Conservation (phyloP, 2,329 filamentous ascomycete genomes). For the Pseudogymnoascus sp. region DNA sequence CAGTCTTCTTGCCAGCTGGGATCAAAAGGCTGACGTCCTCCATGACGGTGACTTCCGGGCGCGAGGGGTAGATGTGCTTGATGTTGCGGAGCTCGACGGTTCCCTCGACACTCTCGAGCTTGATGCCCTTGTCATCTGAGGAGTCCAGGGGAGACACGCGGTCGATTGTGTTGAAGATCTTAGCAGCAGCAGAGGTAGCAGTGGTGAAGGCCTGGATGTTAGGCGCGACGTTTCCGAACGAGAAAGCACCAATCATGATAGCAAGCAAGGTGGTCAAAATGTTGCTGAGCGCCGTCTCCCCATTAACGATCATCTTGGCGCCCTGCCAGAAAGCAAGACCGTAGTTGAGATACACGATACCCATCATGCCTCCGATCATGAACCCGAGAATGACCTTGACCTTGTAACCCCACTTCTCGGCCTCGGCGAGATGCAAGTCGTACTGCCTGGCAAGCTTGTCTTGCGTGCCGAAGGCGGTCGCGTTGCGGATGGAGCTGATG, state of each 20-base stretch:
- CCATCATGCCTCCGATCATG: slow-evolving; percentile 80
- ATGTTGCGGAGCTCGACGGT: slow-evolving; percentile 72
- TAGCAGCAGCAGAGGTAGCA: slow-evolving; percentile 72
- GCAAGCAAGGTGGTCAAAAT: slow-evolving; percentile 82
- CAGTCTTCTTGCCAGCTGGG: slow-evolving; percentile 84
- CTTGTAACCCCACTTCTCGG: slow-evolving; percentile 67
- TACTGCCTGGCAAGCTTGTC: slow-evolving; percentile 85
- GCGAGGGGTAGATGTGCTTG: slow-evolving; percentile 89
- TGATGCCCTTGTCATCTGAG: slow-evolving; percentile 59
- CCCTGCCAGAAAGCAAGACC: slow-evolving; percentile 85
- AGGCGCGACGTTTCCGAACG: slow-evolving; percentile 77
- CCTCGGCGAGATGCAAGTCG: slow-evolving; percentile 61
- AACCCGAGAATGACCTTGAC: slow-evolving; percentile 63
- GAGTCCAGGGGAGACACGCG: slow-evolving; percentile 77
- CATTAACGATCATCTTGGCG: slow-evolving; percentile 60
- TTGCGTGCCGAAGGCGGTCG: slow-evolving; percentile 87
- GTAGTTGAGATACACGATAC: slow-evolving; percentile 78
- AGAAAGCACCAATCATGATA: slow-evolving; percentile 88
- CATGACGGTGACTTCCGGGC: slow-evolving; percentile 85
- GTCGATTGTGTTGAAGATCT: slow-evolving; percentile 93
- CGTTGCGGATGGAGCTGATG: slow-evolving; percentile 84
- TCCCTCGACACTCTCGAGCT: slow-evolving; percentile 63
- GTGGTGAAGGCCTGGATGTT: slow-evolving; percentile 81
- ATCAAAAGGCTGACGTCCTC: slow-evolving; percentile 70
- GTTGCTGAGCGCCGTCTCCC: slow-evolving; percentile 55